Base-by-base conservation (phyloP, 2,329 filamentous ascomycete species). In the Colletotrichum chrysophilum region DNA sequence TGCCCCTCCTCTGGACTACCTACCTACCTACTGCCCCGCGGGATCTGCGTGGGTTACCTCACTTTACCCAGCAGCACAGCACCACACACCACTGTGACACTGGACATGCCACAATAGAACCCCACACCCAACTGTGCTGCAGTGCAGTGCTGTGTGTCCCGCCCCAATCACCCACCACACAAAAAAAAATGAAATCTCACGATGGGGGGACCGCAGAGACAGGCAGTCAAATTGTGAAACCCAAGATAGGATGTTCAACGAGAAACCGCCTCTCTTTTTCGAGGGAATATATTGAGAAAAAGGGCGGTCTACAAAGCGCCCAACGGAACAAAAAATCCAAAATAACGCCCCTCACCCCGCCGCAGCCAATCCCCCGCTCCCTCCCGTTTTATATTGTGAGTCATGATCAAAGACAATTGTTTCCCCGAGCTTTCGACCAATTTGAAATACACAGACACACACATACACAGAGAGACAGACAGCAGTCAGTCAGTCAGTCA, bases 11-110 rank as follows among this genome's bases (percentile, higher is more conserved):
- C 21, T 26, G 6, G 14, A 16, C 32, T 34, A 34, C 32, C 30
- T 32, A 28, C 28, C 28, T 32, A 32, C 30, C 38, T 43, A 7
- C 13, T 14, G 48, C 34, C 16, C 64, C 36, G 55, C 70, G 70
- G 55, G 66, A 58, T 74, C 71, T 58, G 58, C 58, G 55, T 68
- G 52, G 64, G 70, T 38, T 70, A 56, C 62, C 64, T 62, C 71
- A 36, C 28, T 48, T 26, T 56, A 62, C 56, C 55, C 38, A 7
- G 43, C 6, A 52, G n/a, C n/a, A 24, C n/a, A 38, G 65, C 65
- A 21, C 28, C 28, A 48, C 43, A 48, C 18, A 34, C 30, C 8
- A 10, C 30, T 10, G 30, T 4, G 30, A 4, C 12, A 34, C 32
- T 6, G 32, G 32, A 32, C 5, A 32, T 30, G 28, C 28, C 28